These are phyloP conservation scores for Xylogone sp. DNA, from an alignment of 2,329 filamentous ascomycete genomes.

Conservation along the genomic window DNA sequence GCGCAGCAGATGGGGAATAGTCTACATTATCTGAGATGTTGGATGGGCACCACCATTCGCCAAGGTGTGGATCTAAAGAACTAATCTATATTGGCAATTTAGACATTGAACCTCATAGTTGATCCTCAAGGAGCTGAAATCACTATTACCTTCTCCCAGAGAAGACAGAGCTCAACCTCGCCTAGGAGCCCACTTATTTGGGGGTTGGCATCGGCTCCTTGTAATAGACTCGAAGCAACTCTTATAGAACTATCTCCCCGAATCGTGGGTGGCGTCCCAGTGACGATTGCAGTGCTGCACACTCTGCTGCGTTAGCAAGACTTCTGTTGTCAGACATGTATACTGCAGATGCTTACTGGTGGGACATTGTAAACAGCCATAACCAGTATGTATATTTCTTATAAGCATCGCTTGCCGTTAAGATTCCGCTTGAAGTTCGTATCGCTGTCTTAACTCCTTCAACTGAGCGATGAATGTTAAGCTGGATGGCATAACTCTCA, in stretches of 20 bases:
- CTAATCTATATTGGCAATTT: background rate
- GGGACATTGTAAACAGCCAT: slow-evolving; percentile 10
- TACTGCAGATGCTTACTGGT: slow-evolving; percentile 2
- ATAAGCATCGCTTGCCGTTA: slow-evolving; percentile 1
- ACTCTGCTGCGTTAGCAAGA: background rate
- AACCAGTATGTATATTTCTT: slow-evolving; percentile 9
- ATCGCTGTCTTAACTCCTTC: background rate
- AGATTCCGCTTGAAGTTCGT: background rate
- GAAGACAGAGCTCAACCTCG: slow-evolving; percentile 8
- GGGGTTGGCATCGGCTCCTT: background rate
- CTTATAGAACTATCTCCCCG: slow-evolving; percentile 6
- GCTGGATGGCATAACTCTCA: slow-evolving; percentile 8
- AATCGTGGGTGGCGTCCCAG: slow-evolving; percentile 8
- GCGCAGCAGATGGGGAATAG: background rate
- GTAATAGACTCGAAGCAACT: slow-evolving; percentile 3
- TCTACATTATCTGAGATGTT: background rate
- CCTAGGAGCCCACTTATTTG: slow-evolving; percentile 1
- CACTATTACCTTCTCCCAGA: slow-evolving; percentile 4
- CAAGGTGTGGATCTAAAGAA: slow-evolving; percentile 1
- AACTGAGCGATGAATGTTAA: slow-evolving; percentile 6
- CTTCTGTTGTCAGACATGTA: too few species aligned
- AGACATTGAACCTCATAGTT: background rate
- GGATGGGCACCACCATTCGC: slow-evolving; percentile 11
- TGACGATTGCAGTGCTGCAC: slow-evolving; percentile 5
- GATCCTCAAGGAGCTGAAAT: background rate